phyloP scores from a whole-genome alignment of 805 yeast species.

The Pachysolen tannophilus region DNA sequence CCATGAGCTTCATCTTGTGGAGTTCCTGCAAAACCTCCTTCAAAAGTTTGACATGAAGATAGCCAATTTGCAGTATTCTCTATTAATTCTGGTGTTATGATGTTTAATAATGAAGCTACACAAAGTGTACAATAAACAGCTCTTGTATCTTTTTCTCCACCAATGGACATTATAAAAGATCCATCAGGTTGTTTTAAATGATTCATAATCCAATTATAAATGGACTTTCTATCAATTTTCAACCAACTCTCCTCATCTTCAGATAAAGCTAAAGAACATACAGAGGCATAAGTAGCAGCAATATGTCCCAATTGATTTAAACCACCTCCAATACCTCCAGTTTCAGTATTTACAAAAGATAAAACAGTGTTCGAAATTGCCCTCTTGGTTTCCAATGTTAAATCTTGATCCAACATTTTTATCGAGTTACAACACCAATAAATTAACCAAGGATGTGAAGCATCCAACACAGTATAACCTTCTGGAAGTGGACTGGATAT shows the following conservation, averaged over 20 bases:
- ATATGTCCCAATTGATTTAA: constrained; percentile 72
- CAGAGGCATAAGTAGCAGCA: constrained; percentile 77
- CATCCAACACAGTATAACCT: constrained; percentile 55
- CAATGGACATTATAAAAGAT: constrained; percentile 62
- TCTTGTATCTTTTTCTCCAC: constrained; percentile 82
- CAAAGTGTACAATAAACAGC: constrained; percentile 84
- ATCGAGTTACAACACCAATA: constrained; percentile 73
- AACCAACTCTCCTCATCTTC: constrained; percentile 33
- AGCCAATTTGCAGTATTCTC: constrained; percentile 54
- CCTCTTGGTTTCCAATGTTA: constrained; percentile 17
- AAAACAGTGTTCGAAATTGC: constrained; percentile 23
- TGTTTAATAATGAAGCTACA: constrained; percentile 55
- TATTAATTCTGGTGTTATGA: constrained; percentile 52
- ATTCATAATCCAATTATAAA: constrained; percentile 56
- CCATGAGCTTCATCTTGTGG: constrained; percentile 93
- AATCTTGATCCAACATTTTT: constrained; percentile 29
- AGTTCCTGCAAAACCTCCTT: constrained; percentile 90
- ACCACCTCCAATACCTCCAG: constrained; percentile 87
- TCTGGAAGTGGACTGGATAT: constrained; percentile 40
- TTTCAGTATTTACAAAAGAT: constrained; percentile 19
- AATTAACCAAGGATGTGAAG: constrained; percentile 86
- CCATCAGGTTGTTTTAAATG: constrained; percentile 62
- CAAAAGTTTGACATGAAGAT: constrained; percentile 71
- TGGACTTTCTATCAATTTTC: constrained; percentile 33
- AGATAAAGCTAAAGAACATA: constrained; percentile 50